Conservation (phyloP, 306 rosid species). For the Lablab purpureus region DNA sequence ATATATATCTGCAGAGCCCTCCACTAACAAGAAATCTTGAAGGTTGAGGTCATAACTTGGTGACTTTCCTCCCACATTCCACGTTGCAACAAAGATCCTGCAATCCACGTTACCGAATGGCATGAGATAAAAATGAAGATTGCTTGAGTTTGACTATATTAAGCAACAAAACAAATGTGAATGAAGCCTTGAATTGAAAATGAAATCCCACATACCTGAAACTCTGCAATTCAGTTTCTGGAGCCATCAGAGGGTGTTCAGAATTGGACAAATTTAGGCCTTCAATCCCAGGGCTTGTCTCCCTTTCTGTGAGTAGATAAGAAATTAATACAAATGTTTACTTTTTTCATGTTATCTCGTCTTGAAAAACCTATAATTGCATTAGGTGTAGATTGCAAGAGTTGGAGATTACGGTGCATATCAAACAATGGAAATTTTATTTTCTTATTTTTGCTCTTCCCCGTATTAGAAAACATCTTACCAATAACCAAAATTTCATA, state of each 20-base stretch:
- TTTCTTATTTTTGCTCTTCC: slow-evolving; percentile 21
- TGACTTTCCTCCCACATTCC: slow-evolving; percentile 95
- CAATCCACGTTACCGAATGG: slow-evolving; percentile 11
- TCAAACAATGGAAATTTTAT: slow-evolving; percentile 42
- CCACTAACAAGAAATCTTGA: slow-evolving; percentile 86
- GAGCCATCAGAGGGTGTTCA: slow-evolving; percentile 64
- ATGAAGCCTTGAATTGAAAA: slow-evolving; percentile 26
- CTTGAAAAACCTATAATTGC: slow-evolving; percentile 33
- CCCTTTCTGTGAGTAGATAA: slow-evolving; percentile 63
- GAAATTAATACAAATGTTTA: slow-evolving; percentile 25
- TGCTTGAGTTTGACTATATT: neutral
- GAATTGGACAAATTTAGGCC: slow-evolving; percentile 75
- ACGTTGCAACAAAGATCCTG: slow-evolving; percentile 87
- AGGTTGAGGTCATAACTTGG: slow-evolving; percentile 80
- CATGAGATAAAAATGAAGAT: slow-evolving; percentile 1
- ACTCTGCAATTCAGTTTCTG: slow-evolving; percentile 59
- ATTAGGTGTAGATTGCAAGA: neutral
- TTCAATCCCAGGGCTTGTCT: slow-evolving; percentile 68
- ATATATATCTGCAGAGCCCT: slow-evolving; percentile 82
- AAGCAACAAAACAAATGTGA: neutral
- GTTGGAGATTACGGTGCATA: slow-evolving; percentile 43
- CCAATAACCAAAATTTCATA: slow-evolving; percentile 37
- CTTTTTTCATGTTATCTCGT: slow-evolving; percentile 6
- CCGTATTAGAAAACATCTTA: slow-evolving; percentile 24
- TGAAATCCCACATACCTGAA: slow-evolving; percentile 58